phyloP scores from a whole-genome alignment of 352 stramenopile species.

The Thalassiosira livingstoniorum region DNA sequence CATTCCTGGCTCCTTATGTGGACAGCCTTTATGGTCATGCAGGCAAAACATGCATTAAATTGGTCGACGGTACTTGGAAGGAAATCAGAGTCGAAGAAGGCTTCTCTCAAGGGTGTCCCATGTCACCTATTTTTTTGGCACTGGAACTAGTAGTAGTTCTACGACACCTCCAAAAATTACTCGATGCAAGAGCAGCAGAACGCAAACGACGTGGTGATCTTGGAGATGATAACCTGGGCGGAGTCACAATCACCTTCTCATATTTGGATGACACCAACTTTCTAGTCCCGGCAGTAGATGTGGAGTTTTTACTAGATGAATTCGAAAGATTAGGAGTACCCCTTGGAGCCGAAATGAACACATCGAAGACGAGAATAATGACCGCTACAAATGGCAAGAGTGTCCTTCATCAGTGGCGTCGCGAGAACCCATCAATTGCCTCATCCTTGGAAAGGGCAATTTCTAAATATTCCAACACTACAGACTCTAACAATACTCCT shows the following conservation, averaged over 20 bases:
- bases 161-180: background rate
- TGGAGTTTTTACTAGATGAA: constrained; percentile 15
- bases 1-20: background rate
- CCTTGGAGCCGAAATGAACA: no score
- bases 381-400: no score
- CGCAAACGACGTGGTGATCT: background rate
- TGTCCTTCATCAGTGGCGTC: no score
- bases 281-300: constrained; percentile 13
- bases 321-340: no score
- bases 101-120: constrained; percentile 24
- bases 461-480: background rate
- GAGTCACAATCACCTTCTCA: background rate
- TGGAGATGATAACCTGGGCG: constrained; percentile 1
- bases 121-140: constrained; percentile 20
- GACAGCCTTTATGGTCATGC: background rate
- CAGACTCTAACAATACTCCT: background rate
- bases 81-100: constrained; percentile 22
- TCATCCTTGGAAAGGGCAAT: no score
- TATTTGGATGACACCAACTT: constrained; percentile 32
- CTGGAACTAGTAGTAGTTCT: constrained; percentile 7
- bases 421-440: no score
- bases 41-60: constrained; percentile 1
- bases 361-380: no score
- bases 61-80: constrained; percentile 9
- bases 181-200: constrained; percentile 2